Evolutionary conservation across 2,329 filamentous ascomycete species (phyloP), one percentile per base, ranked within the genome.

Genomic region (Fusarium sacchari): DNA sequence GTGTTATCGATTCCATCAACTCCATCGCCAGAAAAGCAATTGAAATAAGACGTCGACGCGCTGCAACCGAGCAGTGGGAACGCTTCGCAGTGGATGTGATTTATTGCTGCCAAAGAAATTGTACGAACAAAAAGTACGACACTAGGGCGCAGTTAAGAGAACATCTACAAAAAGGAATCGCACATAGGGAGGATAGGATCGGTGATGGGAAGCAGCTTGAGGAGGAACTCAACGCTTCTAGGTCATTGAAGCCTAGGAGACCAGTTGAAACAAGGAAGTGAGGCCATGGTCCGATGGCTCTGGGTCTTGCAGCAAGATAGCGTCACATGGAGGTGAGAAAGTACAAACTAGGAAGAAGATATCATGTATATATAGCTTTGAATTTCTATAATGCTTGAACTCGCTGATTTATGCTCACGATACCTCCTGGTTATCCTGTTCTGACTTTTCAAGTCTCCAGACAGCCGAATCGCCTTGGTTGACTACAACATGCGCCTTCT

Each of bases 401-500:
- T 30, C 32, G 24, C 32, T 49, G 0, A 11, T 0, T 10, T 4
- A 36, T 36, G 18, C 40, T 20, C 4, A 30, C 3, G 2, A 50
- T 58, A 1, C 4, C 24, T 7, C 5, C 0, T 34, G 2, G 3
- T 2, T 2, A 24, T 42, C 0, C 3, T 8, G 0, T 34, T 22
- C 3, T 2, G 7, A 11, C 14, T 4, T 24, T 22, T 1, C 3
- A 3, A 12, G 1, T 36, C 3, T 15, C 28, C 9, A 58, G 8
- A 12, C 30, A 36, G 11, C 12, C 3, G 15, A 20, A 3, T 58
- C 32, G 10, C 47, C 42, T 32, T 60, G 39, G 1, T 26, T 66
- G 2, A 67, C 46, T 0, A 72, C 57, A 26, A 73, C 67, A 30
- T 72, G 67, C 0, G 71, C 71, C 18, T 37, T 56, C 22, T 74